Evolutionary conservation across 73 alveolate species (phyloP).

Genomic region (Paramecium octaurelia): DNA sequence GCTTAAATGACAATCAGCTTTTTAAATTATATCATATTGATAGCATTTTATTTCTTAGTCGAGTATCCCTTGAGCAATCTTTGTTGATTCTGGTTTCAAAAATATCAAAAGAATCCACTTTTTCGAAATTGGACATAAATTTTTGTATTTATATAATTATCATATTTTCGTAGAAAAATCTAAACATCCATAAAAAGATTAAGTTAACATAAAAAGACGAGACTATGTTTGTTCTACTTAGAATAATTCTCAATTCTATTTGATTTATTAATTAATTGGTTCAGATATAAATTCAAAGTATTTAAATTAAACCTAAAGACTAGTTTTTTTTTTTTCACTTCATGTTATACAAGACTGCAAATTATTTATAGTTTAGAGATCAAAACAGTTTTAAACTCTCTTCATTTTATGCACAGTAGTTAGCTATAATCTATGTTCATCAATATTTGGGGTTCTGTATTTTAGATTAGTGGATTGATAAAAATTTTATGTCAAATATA

Average conservation of each 20-base stretch:
- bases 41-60: neutral
- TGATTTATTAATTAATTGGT: neutral
- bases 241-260: neutral
- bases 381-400: neutral
- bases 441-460: neutral
- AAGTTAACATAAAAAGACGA: neutral
- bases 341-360: no score
- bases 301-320: no score
- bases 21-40: constrained; percentile 64
- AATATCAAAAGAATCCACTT: neutral
- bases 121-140: neutral
- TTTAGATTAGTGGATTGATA: neutral
- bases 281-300: no score
- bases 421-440: neutral
- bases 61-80: neutral
- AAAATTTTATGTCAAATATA: neutral
- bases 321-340: no score
- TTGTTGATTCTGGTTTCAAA: neutral
- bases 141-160: neutral
- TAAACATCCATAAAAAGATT: neutral
- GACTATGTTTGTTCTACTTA: no score
- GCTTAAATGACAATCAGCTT: constrained; percentile 77
- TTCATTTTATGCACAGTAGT: no score
- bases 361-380: neutral
- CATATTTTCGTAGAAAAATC: neutral